These are phyloP conservation scores for Ophiognomonia clavigignenti-juglandacearum DNA, from an alignment of 2,329 filamentous ascomycete species.

Conservation along the genomic window DNA sequence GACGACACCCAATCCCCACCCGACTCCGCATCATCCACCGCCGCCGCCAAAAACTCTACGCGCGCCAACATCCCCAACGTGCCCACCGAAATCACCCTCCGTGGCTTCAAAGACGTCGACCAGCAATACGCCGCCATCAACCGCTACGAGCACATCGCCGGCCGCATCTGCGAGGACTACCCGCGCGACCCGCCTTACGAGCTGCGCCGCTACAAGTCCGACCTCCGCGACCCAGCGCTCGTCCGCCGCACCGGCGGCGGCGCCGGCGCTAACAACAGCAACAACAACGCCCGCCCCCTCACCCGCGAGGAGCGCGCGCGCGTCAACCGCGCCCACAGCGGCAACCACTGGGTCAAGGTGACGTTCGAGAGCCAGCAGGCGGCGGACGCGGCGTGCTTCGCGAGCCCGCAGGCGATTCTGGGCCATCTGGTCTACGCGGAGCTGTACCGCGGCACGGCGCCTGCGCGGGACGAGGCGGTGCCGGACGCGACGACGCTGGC, in stretches of 20 bases:
- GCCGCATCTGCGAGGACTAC: slow-evolving; percentile 89
- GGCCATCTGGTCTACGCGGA: slow-evolving; percentile 69
- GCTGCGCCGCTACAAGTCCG: slow-evolving; percentile 65
- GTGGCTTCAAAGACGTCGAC: slow-evolving; percentile 65
- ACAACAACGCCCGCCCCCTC: no score
- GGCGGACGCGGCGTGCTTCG: slow-evolving; percentile 63
- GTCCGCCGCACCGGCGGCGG: no score
- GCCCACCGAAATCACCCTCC: slow-evolving; percentile 73
- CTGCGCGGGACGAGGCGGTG: slow-evolving; percentile 59
- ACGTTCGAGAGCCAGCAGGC: slow-evolving; percentile 73
- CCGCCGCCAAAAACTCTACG: no score
- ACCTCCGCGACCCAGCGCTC: slow-evolving; percentile 68
- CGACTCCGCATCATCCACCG: slow-evolving; percentile 11
- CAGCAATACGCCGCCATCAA: slow-evolving; percentile 82
- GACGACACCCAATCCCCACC: slow-evolving; percentile 7
- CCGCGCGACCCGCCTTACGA: slow-evolving; percentile 74
- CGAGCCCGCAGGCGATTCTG: slow-evolving; percentile 67
- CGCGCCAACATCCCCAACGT: slow-evolving; percentile 29
- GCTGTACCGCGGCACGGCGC: slow-evolving; percentile 60
- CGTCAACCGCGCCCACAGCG: slow-evolving; percentile 76
- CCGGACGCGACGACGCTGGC: slow-evolving; percentile 42
- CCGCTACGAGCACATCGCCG: slow-evolving; percentile 83
- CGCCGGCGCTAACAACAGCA: no score
- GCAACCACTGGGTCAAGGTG: slow-evolving; percentile 87
- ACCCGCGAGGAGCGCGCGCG: slow-evolving; percentile 70